Percentiles rank a stretch among this genome's conserved stretches.
Conservation (phyloP, 140 eudicot genomes). For the Bidens hawaiensis region DNA sequence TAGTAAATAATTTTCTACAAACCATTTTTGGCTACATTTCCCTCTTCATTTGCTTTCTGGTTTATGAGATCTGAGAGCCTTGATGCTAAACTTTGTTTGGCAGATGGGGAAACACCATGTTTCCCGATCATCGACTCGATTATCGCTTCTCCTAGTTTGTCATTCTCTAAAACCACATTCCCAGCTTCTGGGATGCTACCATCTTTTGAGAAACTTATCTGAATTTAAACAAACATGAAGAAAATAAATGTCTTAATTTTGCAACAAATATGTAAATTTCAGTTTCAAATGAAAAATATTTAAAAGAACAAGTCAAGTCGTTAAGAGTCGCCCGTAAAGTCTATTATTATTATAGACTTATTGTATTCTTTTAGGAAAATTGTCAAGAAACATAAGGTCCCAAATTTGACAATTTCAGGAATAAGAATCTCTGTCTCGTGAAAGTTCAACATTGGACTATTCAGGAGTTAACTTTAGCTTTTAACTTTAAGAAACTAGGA, state of each 20-base stretch:
- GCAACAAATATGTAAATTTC: too few relatives aligned
- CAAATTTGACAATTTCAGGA: not conserved
- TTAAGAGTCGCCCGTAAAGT: too few relatives aligned
- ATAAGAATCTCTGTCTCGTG: not conserved
- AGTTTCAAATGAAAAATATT: not conserved
- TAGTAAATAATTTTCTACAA: too few relatives aligned
- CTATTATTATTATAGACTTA: too few relatives aligned
- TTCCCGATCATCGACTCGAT: conserved; percentile 78
- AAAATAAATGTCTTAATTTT: not conserved
- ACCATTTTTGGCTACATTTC: not conserved
- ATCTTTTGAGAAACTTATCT: conserved; percentile 75
- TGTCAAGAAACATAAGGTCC: not conserved
- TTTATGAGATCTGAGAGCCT: conserved; percentile 54
- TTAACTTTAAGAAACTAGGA: too few relatives aligned
- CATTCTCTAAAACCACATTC: conserved; percentile 50
- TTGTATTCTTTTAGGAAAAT: not conserved
- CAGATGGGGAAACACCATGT: conserved; percentile 83
- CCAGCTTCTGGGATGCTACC: conserved; percentile 45
- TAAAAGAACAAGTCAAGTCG: not conserved
- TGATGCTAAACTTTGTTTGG: conserved; percentile 67
- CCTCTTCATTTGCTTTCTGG: not conserved
- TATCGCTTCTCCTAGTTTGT: conserved; percentile 54
- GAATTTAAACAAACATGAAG: conserved; percentile 4
- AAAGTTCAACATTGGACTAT: not conserved
- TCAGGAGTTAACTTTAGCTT: not conserved